Evolutionary conservation across 139 green algal species (phyloP), one percentile per base, ranked within the genome.

Genomic region (Chlorella sorokiniana): DNA sequence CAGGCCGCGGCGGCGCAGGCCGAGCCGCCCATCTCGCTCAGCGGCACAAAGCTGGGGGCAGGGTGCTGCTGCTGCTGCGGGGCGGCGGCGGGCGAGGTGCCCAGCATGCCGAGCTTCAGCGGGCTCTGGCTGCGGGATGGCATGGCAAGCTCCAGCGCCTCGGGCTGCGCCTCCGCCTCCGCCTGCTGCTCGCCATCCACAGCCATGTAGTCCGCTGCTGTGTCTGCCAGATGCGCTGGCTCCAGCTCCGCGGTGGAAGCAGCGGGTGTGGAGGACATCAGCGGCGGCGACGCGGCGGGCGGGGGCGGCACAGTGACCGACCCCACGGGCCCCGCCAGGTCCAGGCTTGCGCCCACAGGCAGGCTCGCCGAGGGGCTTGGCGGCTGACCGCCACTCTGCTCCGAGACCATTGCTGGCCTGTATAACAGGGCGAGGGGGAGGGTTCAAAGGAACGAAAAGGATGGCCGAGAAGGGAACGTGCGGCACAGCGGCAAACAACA

Each of bases 331-430:
- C 56, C 40, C 38, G 65, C 29, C 23, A 48, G 37, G 37, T 71
- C 4, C 7, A 71, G 38, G 20, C 18, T 20, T 37, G 20, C 14
- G 14, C 37, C 64, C 5, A 20, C 37, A 33, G 18, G 35, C 3
- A 27, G 64, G 16, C 6, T 10, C 37, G 18, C 37, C 33, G 61
- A n/a, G 22, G 70, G 70, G 70, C 70, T 77, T 35, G 68, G 68
- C 68, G 68, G 68, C 41, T 56, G 70, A 44, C 70, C 70, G 33
- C 70, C 44, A 33, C 44, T 44, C 44, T 42, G 35, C 70, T 77
- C 70, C 45, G 70, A 77, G 70, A 63, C 70, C 70, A 77, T 77
- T 31, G 18, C 70, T 63, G 70, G 70, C 45, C 70, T 77, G 70
- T 22, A n/a, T n/a, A n/a, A n/a, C 64, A 51, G 11, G 38, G 64